phyloP scores from a whole-genome alignment of 129 eudicot species.

The Flaveria brownii region DNA sequence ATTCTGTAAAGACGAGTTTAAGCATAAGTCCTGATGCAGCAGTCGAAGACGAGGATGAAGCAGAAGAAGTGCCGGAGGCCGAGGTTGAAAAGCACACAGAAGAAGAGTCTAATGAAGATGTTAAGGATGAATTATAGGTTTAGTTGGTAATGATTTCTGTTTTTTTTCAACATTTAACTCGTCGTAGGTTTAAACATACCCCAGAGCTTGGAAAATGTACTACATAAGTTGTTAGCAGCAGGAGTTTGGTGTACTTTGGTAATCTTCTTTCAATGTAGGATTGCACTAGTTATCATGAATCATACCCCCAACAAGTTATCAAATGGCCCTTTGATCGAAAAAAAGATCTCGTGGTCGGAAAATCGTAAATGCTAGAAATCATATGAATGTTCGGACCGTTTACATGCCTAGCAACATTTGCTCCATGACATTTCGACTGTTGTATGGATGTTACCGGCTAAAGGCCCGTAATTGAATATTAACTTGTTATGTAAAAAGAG shows the following conservation, averaged over 20 bases:
- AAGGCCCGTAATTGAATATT: no score
- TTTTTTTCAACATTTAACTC: neutral
- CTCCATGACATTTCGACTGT: no score
- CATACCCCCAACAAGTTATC: no score
- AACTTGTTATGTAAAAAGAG: no score
- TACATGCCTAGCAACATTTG: no score
- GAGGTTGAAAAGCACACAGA: conserved; percentile 50
- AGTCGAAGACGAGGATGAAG: conserved; percentile 79
- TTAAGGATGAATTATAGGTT: conserved; percentile 81
- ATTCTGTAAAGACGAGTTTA: conserved; percentile 66
- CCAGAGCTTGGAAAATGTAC: neutral
- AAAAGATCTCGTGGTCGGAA: no score
- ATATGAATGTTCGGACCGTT: no score
- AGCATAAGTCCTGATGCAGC: conserved; percentile 67
- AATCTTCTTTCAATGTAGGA: neutral
- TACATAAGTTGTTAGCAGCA: neutral
- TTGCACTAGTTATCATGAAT: neutral
- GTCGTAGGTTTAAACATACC: neutral
- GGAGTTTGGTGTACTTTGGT: neutral
- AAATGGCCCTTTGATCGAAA: no score
- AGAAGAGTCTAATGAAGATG: conserved; percentile 30
- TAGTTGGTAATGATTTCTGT: conserved; percentile 13
- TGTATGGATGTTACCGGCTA: no score
- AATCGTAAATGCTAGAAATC: no score
- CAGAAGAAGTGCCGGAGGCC: conserved; percentile 50